Conservation (phyloP, 2,329 filamentous ascomycete genomes). For the Colletotrichum limetticola region DNA sequence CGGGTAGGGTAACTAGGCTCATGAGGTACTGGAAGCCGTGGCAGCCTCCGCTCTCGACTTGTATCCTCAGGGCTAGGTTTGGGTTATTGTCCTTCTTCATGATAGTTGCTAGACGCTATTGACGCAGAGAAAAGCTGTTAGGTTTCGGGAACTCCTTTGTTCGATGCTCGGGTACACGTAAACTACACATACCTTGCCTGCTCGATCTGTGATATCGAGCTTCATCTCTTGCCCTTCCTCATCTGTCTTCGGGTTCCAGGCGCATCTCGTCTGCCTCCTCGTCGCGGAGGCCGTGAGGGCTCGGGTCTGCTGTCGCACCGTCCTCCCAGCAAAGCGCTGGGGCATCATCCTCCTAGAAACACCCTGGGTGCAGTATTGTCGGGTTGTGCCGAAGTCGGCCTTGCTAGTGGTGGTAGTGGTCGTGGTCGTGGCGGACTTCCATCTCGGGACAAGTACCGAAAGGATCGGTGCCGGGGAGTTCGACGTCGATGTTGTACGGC, state of each 20-base stretch:
- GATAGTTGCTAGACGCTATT: constrained; percentile 80
- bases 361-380: neutral
- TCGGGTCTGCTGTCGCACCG: constrained; percentile 23
- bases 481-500: constrained; percentile 42
- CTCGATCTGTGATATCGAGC: constrained; percentile 85
- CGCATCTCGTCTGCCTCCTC: constrained; percentile 56
- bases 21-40: constrained; percentile 99
- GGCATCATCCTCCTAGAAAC: neutral
- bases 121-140: neutral
- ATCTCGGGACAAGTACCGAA: constrained; percentile 46
- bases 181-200: constrained; percentile 71
- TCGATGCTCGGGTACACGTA: neutral
- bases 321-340: neutral
- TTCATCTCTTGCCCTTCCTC: constrained; percentile 87
- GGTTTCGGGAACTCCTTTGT: constrained; percentile 2
- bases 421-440: constrained; percentile 17
- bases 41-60: constrained; percentile 93
- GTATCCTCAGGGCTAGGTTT: constrained; percentile 86
- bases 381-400: neutral
- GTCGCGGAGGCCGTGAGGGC: constrained; percentile 51
- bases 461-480: constrained; percentile 44
- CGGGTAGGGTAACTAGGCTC: constrained; percentile 77
- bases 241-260: constrained; percentile 80
- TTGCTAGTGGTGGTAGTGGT: constrained; percentile 9
- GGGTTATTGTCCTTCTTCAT: constrained; percentile 79